Evolutionary conservation across 352 stramenopile genomes (phyloP).

Genomic region (Globisporangium takayamanum): DNA sequence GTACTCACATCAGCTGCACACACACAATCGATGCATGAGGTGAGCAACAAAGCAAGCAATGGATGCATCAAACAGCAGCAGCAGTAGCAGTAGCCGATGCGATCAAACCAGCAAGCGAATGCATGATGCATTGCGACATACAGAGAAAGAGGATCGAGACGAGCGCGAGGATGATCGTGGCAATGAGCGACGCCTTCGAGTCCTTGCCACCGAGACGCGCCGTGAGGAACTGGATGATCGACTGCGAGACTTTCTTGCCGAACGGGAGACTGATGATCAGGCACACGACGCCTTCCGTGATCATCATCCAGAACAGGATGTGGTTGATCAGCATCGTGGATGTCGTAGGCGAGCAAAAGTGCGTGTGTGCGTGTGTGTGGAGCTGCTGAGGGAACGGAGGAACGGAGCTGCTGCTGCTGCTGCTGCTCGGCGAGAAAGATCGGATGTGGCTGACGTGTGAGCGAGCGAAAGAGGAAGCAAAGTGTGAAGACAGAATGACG

Average conservation of each 20-base stretch:
- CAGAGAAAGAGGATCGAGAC: conserved; percentile 69
- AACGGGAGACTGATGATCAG: conserved; percentile 50
- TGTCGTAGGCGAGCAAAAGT: background rate
- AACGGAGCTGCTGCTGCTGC: background rate
- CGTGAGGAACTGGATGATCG: conserved; percentile 53
- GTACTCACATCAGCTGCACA: conserved; percentile 45
- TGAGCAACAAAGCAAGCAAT: too few relatives aligned
- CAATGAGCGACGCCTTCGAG: conserved; percentile 36
- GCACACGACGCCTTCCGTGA: conserved; percentile 38
- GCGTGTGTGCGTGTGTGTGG: background rate
- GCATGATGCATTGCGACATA: conserved; percentile 21
- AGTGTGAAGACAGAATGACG: background rate
- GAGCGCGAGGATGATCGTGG: conserved; percentile 46
- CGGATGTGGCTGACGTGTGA: conserved; percentile 3
- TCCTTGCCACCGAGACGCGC: conserved; percentile 33
- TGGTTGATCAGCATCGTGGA: conserved; percentile 33
- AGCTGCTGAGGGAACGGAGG: background rate
- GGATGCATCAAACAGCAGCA: too few relatives aligned
- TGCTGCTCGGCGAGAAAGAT: conserved; percentile 6
- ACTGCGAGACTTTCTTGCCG: conserved; percentile 47
- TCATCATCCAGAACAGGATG: conserved; percentile 53
- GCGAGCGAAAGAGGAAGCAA: background rate
- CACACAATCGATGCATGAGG: background rate
- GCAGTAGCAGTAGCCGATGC: too few relatives aligned
- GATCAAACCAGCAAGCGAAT: background rate